Percentiles rank a stretch among this genome's conserved stretches.
Conservation (phyloP, 2,329 filamentous ascomycete species). For the Aspergillus japonicus region DNA sequence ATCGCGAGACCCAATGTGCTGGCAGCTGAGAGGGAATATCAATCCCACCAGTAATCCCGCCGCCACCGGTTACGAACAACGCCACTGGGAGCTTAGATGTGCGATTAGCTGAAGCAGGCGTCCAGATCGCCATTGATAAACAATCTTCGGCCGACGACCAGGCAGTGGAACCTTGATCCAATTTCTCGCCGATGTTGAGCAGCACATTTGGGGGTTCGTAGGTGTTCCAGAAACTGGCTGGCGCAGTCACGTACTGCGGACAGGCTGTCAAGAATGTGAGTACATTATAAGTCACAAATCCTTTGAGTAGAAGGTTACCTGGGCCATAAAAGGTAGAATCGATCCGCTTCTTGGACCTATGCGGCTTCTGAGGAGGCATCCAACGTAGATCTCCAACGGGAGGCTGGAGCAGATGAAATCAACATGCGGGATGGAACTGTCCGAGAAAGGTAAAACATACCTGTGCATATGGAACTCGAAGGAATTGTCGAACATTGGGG, state of each 20-base stretch:
- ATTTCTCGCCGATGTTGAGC: constrained; percentile 17
- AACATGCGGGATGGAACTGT: neutral
- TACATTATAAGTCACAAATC: too few species aligned
- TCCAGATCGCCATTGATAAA: constrained; percentile 45
- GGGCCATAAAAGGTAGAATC: constrained; percentile 21
- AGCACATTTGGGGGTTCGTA: constrained; percentile 1
- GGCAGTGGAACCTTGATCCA: constrained; percentile 12
- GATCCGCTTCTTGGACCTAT: constrained; percentile 11
- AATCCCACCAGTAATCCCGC: constrained; percentile 29
- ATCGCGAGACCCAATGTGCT: constrained; percentile 40
- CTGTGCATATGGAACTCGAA: constrained; percentile 39
- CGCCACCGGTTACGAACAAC: constrained; percentile 26
- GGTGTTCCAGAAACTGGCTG: neutral
- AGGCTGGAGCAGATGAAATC: neutral
- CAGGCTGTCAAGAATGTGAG: constrained; percentile 14
- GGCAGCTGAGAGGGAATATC: constrained; percentile 31
- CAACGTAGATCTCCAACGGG: constrained; percentile 11
- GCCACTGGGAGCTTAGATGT: constrained; percentile 22
- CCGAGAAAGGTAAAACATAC: neutral
- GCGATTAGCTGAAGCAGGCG: constrained; percentile 30
- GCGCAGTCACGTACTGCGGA: constrained; percentile 25
- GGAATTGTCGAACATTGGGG: constrained; percentile 39
- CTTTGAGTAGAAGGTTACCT: neutral
- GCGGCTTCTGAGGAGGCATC: constrained; percentile 29
- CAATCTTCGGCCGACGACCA: constrained; percentile 43